A percentile compares a stretch with the other conserved stretches of the same genome.
phyloP scores from a whole-genome alignment of 352 stramenopile species.

The Phytopythium vexans region DNA sequence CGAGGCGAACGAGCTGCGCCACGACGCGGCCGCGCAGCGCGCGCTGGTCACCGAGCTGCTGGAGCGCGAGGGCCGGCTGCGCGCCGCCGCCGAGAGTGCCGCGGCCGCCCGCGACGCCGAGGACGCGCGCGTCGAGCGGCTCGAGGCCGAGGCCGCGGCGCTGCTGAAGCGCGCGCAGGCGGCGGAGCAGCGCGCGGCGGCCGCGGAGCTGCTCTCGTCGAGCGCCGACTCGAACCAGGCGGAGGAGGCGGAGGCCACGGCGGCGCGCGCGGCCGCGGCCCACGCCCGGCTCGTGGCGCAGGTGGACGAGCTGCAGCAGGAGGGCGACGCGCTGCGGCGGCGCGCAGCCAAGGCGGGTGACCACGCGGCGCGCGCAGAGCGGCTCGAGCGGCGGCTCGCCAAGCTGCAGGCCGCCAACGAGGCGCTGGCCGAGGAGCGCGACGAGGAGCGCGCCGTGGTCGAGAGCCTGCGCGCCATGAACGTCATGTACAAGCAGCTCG shows the following conservation, averaged over 20 bases:
- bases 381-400: conserved; percentile 52
- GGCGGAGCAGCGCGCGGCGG: background rate
- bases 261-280: conserved; percentile 28
- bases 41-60: conserved; percentile 48
- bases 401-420: conserved; percentile 58
- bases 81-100: conserved; percentile 26
- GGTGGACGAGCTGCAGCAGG: conserved; percentile 55
- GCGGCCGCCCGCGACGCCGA: conserved; percentile 23
- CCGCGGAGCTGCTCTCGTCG: conserved; percentile 13
- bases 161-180: conserved; percentile 2
- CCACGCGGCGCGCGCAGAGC: conserved; percentile 37
- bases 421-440: conserved; percentile 54
- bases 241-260: conserved; percentile 48
- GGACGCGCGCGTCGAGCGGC: conserved; percentile 29
- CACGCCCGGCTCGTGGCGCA: conserved; percentile 41
- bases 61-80: conserved; percentile 45
- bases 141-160: conserved; percentile 28
- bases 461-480: conserved; percentile 69
- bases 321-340: conserved; percentile 42
- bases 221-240: conserved; percentile 49
- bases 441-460: conserved; percentile 56
- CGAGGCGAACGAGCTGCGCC: conserved; percentile 53
- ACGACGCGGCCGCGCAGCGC: conserved; percentile 58
- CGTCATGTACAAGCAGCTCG: conserved; percentile 72
- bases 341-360: conserved; percentile 37